Conservation (phyloP, 768 basidiomycete genomes). For the Serpula lacrymans region DNA sequence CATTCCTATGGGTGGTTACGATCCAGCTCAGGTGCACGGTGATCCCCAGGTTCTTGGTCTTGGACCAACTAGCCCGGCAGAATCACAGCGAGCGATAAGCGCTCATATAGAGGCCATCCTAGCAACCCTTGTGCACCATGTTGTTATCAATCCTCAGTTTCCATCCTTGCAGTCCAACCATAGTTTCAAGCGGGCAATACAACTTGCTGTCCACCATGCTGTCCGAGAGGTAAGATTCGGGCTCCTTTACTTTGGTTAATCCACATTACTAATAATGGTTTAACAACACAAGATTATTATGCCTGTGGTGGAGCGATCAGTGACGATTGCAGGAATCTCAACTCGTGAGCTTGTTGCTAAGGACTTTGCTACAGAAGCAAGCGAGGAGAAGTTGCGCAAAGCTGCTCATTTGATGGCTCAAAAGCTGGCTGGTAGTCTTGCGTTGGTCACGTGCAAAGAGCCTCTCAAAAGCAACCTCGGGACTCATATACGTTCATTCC, state of each 20-base stretch:
- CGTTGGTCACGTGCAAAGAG: slow-evolving; percentile 97
- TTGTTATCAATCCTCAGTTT: slow-evolving; percentile 77
- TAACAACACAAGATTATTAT: slow-evolving; percentile 85
- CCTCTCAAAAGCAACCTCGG: slow-evolving; percentile 90
- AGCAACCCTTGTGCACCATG: slow-evolving; percentile 60
- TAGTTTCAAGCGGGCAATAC: slow-evolving; percentile 85
- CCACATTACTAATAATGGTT: slow-evolving; percentile 4
- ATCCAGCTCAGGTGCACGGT: slow-evolving; percentile 42
- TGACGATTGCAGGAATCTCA: slow-evolving; percentile 97
- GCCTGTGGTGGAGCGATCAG: slow-evolving; percentile 96
- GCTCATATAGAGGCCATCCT: slow-evolving; percentile 83
- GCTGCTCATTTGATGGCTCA: slow-evolving; percentile 96
- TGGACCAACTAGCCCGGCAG: slow-evolving; percentile 56
- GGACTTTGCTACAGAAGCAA: slow-evolving; percentile 91
- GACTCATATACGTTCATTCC: slow-evolving; percentile 77
- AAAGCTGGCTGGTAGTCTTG: slow-evolving; percentile 93
- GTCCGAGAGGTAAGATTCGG: slow-evolving; percentile 77
- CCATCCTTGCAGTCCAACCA: slow-evolving; percentile 73
- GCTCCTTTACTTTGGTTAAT: neutral
- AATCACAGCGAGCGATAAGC: slow-evolving; percentile 64
- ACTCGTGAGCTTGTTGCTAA: slow-evolving; percentile 93
- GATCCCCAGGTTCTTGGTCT: slow-evolving; percentile 65
- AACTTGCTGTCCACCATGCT: slow-evolving; percentile 88
- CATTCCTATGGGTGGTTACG: slow-evolving; percentile 72
- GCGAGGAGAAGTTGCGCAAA: slow-evolving; percentile 85